phyloP scores from a whole-genome alignment of 1,284 basidiomycete species.

The Ganoderma boninense region DNA sequence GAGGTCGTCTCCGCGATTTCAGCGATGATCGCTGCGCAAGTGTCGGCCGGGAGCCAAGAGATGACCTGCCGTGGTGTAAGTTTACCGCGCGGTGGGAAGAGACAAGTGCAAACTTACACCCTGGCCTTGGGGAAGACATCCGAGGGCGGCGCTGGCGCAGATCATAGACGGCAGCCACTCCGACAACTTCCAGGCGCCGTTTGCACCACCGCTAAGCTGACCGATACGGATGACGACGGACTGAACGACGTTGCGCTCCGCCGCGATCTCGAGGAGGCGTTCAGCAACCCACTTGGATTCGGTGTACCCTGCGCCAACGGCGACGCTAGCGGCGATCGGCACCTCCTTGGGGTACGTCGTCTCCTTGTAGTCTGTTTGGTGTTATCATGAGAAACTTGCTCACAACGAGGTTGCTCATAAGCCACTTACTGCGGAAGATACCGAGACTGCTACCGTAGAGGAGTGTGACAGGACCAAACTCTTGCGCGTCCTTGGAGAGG shows the following conservation, averaged over 20 bases:
- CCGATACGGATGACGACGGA: constrained; percentile 41
- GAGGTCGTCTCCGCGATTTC: constrained; percentile 31
- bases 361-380: background rate
- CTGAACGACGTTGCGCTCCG: constrained; percentile 32
- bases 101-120: constrained; percentile 12
- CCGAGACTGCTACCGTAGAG: constrained; percentile 40
- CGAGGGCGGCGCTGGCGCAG: constrained; percentile 23
- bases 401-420: background rate
- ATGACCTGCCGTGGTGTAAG: constrained; percentile 9
- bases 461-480: constrained; percentile 31
- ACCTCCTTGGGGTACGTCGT: constrained; percentile 16
- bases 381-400: background rate
- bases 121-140: constrained; percentile 22
- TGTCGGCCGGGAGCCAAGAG: constrained; percentile 36
- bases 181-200: constrained; percentile 40
- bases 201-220: constrained; percentile 39
- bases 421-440: constrained; percentile 35
- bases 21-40: constrained; percentile 30
- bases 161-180: constrained; percentile 44
- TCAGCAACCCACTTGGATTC: constrained; percentile 48
- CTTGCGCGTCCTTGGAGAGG: constrained; percentile 36
- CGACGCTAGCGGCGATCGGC: constrained; percentile 26
- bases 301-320: constrained; percentile 42
- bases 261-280: constrained; percentile 37
- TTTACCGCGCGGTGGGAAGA: background rate